Percentiles rank a stretch among this genome's conserved stretches.
Evolutionary conservation across 2,329 filamentous ascomycete genomes (phyloP).

Genomic region (Paraphaeosphaeria minitans): DNA sequence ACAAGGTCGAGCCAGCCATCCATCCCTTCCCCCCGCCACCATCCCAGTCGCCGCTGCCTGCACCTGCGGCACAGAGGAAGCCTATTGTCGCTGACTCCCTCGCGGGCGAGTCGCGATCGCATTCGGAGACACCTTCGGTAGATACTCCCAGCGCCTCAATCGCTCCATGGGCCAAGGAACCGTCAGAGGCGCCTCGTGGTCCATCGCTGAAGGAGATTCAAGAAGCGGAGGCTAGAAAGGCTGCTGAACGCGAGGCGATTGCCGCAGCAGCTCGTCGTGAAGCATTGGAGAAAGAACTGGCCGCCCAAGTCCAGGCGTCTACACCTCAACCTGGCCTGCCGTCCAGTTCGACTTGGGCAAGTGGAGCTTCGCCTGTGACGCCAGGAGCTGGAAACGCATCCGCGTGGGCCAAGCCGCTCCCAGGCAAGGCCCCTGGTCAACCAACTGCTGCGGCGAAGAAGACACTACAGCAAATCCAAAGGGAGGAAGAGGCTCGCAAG

Average conservation of each 20-base stretch:
- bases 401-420: constrained; percentile 67
- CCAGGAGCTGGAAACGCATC: constrained; percentile 54
- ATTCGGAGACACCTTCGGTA: constrained; percentile 74
- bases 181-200: constrained; percentile 72
- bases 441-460: constrained; percentile 67
- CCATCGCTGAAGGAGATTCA: constrained; percentile 97
- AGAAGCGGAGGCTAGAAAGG: constrained; percentile 90
- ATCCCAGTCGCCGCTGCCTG: constrained; percentile 81
- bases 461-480: constrained; percentile 93
- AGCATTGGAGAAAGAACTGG: constrained; percentile 79
- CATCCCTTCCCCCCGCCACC: constrained; percentile 76
- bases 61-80: constrained; percentile 84
- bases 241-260: constrained; percentile 83
- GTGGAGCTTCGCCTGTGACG: constrained; percentile 70
- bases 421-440: constrained; percentile 55
- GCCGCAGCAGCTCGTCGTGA: constrained; percentile 78
- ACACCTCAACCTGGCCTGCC: constrained; percentile 79
- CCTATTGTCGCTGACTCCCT: constrained; percentile 82
- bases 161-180: constrained; percentile 94
- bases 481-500: constrained; percentile 92
- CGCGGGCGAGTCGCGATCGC: constrained; percentile 69
- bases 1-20: constrained; percentile 71
- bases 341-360: constrained; percentile 87
- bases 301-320: constrained; percentile 62
- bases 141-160: constrained; percentile 72